Percentiles rank a stretch among this genome's conserved stretches.
These are phyloP conservation scores for Ogataea nonfermentans DNA, from an alignment of 805 yeast genomes.

Conservation along the genomic window DNA sequence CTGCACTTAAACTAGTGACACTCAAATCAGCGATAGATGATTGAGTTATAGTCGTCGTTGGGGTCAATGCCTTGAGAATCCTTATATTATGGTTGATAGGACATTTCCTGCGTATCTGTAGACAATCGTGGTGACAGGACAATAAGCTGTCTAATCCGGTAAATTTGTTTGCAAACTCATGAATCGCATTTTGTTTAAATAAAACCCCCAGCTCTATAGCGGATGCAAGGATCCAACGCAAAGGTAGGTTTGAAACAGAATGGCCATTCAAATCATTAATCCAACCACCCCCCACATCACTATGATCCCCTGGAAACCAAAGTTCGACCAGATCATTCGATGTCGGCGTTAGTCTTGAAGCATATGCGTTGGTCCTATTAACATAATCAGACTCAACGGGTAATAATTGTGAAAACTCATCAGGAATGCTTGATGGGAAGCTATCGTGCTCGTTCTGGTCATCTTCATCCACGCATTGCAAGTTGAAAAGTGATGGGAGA, in stretches of 20 bases:
- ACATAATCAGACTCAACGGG: constrained; percentile 12
- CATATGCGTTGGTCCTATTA: constrained; percentile 24
- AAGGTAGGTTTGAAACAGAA: constrained; percentile 46
- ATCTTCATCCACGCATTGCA: constrained; percentile 14
- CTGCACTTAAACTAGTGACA: not conserved
- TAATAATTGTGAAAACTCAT: constrained; percentile 4
- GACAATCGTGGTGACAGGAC: constrained; percentile 53
- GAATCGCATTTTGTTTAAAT: constrained; percentile 42
- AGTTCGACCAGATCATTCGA: constrained; percentile 45
- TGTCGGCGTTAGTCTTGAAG: constrained; percentile 4
- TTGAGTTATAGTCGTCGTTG: not conserved
- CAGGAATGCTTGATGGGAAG: not conserved
- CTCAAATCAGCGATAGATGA: not conserved
- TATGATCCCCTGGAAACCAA: constrained; percentile 71
- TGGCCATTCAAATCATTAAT: constrained; percentile 43
- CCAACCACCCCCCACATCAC: constrained; percentile 74
- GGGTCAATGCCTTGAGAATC: not conserved
- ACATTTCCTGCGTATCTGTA: constrained; percentile 30
- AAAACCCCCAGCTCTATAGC: constrained; percentile 49
- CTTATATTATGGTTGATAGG: constrained; percentile 18
- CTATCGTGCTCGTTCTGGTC: not conserved
- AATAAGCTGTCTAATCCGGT: constrained; percentile 42
- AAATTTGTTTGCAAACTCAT: constrained; percentile 39
- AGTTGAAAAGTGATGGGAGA: constrained; percentile 25
- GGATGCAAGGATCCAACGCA: constrained; percentile 61